phyloP scores from a whole-genome alignment of 2,329 filamentous ascomycete species.

The Sphaerostilbella broomeana region DNA sequence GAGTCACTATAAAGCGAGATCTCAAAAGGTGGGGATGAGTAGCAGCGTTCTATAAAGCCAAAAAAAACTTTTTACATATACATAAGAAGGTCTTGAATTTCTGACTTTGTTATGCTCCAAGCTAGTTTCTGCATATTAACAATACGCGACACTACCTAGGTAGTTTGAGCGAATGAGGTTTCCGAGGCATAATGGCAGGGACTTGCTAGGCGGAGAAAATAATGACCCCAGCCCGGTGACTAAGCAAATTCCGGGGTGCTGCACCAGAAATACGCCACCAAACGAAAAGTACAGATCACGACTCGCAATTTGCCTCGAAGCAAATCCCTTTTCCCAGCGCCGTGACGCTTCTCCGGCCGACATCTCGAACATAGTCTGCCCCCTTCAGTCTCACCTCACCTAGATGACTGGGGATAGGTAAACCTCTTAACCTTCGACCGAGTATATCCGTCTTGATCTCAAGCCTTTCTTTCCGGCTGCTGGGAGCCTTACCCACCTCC shows the following conservation, averaged over 20 bases:
- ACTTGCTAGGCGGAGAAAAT: no score
- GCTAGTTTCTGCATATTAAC: no score
- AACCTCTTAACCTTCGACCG: neutral
- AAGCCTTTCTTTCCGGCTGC: constrained; percentile 1
- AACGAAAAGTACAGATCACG: constrained; percentile 18
- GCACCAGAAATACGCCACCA: constrained; percentile 9
- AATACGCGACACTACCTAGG: no score
- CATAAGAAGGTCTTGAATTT: no score
- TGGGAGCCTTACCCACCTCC: neutral
- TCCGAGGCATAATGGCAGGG: no score
- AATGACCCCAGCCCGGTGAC: constrained; percentile 7
- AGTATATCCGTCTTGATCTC: neutral
- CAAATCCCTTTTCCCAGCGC: constrained; percentile 4
- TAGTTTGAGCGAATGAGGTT: no score
- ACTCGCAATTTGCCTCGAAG: constrained; percentile 4
- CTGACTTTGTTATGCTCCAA: no score
- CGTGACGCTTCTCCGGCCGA: neutral
- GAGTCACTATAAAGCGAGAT: no score
- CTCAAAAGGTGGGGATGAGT: no score
- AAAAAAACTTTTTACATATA: no score
- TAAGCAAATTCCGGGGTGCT: constrained; percentile 4
- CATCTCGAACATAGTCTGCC: neutral
- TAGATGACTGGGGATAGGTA: constrained; percentile 8
- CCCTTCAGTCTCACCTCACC: constrained; percentile 1
- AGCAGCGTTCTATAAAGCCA: no score